A percentile compares a stretch with the other conserved stretches of the same genome.
phyloP scores from a whole-genome alignment of 192 early-diverging fungal genomes.

The Coemansia sp. region DNA sequence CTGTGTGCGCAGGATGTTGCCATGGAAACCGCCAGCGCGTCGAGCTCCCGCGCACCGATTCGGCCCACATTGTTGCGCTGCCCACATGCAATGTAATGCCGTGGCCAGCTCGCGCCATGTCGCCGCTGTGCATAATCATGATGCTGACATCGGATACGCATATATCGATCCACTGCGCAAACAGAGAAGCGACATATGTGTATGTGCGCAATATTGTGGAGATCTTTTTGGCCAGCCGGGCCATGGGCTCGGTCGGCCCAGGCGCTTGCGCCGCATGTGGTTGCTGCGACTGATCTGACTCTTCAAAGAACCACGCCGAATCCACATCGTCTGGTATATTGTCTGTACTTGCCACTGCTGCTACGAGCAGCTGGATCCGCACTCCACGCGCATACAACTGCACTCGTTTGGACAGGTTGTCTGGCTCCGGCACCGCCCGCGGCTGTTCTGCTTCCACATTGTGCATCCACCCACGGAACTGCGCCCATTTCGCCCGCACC shows the following conservation, averaged over 20 bases:
- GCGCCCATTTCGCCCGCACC: conserved; percentile 16
- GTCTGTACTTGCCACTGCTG: background rate
- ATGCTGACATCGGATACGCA: conserved; percentile 36
- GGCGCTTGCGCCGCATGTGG: background rate
- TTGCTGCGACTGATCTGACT: background rate
- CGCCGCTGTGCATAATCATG: conserved; percentile 38
- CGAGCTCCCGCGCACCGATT: conserved; percentile 39
- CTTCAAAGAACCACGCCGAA: conserved; percentile 23
- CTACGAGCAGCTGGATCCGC: conserved; percentile 32
- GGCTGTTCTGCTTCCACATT: background rate
- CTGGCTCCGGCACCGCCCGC: background rate
- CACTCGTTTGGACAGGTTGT: conserved; percentile 37
- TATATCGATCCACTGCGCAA: conserved; percentile 53
- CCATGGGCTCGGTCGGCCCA: conserved; percentile 21
- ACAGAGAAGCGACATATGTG: conserved; percentile 48
- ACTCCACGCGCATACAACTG: conserved; percentile 51
- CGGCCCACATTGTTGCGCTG: conserved; percentile 45
- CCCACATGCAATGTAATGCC: conserved; percentile 46
- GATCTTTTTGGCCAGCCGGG: conserved; percentile 38
- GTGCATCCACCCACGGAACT: conserved; percentile 2
- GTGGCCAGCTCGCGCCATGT: conserved; percentile 46
- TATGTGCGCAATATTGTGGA: conserved; percentile 48
- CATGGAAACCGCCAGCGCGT: conserved; percentile 16
- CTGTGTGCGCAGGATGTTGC: background rate
- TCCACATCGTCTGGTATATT: conserved; percentile 6